Evolutionary conservation across 2,329 filamentous ascomycete genomes (phyloP).

Genomic region (Neocatenulostroma microsporum): DNA sequence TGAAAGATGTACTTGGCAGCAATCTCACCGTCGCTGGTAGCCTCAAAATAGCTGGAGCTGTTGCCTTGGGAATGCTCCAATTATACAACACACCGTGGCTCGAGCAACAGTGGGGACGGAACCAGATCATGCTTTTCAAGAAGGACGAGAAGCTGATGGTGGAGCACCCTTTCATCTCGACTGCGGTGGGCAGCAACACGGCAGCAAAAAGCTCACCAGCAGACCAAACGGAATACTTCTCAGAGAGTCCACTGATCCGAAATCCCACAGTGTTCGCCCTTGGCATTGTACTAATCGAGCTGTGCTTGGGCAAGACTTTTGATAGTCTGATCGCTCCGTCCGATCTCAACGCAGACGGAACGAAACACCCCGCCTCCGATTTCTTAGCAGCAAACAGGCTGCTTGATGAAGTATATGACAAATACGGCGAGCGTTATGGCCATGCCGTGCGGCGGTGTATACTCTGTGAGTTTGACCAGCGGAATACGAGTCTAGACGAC

Average conservation of each 20-base stretch:
- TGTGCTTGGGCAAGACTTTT: constrained; percentile 26
- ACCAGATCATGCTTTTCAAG: constrained; percentile 9
- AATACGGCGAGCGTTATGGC: constrained; percentile 25
- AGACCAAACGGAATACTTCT: too few species aligned
- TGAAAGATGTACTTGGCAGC: not conserved
- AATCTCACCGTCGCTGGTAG: constrained; percentile 3
- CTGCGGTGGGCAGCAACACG: too few species aligned
- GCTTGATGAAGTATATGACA: constrained; percentile 21
- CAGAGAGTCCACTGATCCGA: constrained; percentile 15
- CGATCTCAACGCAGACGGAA: too few species aligned
- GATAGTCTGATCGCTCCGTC: constrained; percentile 17
- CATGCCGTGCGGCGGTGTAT: constrained; percentile 29
- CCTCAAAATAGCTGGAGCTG: constrained; percentile 6
- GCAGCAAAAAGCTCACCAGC: too few species aligned
- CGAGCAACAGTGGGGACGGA: constrained; percentile 5
- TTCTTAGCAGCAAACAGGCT: constrained; percentile 20
- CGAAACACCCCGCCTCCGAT: constrained; percentile 13
- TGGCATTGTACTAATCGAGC: constrained; percentile 29
- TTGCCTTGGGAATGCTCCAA: constrained; percentile 10
- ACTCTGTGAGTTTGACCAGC: constrained; percentile 26
- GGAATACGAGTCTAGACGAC: constrained; percentile 22
- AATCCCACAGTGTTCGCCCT: constrained; percentile 29
- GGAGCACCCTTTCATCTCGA: constrained; percentile 15
- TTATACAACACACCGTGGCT: constrained; percentile 14
- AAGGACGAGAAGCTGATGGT: constrained; percentile 7